Conservation (phyloP, 2,329 filamentous ascomycete genomes). For the Dactylellina haptotyla region DNA sequence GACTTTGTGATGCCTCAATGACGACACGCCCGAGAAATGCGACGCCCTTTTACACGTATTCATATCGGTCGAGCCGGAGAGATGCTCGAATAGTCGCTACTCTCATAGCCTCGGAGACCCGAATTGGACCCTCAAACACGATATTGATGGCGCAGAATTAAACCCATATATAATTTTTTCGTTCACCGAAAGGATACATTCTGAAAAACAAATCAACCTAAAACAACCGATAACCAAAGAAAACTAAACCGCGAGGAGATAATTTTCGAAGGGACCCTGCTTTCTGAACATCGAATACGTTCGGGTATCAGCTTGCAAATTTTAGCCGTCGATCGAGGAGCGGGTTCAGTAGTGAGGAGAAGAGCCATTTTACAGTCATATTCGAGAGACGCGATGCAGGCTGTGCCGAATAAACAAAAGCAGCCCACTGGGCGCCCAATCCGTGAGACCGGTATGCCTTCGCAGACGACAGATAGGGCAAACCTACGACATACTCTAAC, state of each 20-base stretch:
- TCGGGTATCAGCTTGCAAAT: too few relatives aligned
- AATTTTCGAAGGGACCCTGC: too few relatives aligned
- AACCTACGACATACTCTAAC: constrained; percentile 20
- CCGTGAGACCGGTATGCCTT: constrained; percentile 23
- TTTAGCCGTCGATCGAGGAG: too few relatives aligned
- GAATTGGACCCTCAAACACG: not conserved
- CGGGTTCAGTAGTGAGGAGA: constrained; percentile 57
- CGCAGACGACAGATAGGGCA: constrained; percentile 27
- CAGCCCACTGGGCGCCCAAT: constrained; percentile 14
- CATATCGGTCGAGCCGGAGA: not conserved
- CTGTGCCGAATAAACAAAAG: constrained; percentile 40
- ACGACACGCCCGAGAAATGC: constrained; percentile 17
- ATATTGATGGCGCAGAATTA: not conserved
- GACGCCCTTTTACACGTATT: not conserved
- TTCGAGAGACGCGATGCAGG: constrained; percentile 23
- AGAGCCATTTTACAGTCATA: constrained; percentile 69
- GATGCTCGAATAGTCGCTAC: constrained; percentile 16
- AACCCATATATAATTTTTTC: not conserved
- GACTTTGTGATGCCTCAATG: constrained; percentile 6
- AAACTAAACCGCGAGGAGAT: too few relatives aligned
- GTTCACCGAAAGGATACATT: too few relatives aligned
- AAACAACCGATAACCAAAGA: too few relatives aligned
- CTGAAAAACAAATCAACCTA: too few relatives aligned
- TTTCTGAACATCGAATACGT: too few relatives aligned
- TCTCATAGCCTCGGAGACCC: not conserved